phyloP scores from a whole-genome alignment of 306 rosid species.

The Carpinus viminea region DNA sequence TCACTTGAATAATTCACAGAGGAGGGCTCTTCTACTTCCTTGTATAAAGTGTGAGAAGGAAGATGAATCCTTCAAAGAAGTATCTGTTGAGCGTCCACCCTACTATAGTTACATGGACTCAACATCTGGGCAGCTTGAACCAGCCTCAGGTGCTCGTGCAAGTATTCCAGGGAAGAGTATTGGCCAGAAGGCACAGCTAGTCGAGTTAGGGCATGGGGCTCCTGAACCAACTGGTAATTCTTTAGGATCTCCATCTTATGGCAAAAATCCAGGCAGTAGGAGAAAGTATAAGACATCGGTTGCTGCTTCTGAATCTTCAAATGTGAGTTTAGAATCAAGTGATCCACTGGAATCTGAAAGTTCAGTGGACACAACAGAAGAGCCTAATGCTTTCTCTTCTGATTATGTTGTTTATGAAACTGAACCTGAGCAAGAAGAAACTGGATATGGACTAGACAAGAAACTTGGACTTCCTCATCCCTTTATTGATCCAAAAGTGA shows the following conservation, averaged over 20 bases:
- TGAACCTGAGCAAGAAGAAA: conserved; percentile 61
- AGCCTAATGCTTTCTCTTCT: conserved; percentile 52
- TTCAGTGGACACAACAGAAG: conserved; percentile 55
- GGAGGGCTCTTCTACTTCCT: conserved; percentile 42
- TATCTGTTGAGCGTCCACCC: conserved; percentile 80
- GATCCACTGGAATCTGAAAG: conserved; percentile 40
- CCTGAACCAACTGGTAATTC: conserved; percentile 80
- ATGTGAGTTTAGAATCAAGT: conserved; percentile 35
- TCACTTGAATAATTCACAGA: conserved; percentile 38
- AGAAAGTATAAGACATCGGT: conserved; percentile 63
- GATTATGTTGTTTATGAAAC: conserved; percentile 80
- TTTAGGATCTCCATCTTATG: conserved; percentile 79
- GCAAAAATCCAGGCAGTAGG: conserved; percentile 91
- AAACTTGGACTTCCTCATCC: conserved; percentile 84
- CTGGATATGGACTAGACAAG: conserved; percentile 65
- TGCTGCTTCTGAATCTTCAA: conserved; percentile 38
- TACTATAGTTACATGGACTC: conserved; percentile 81
- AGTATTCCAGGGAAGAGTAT: conserved; percentile 83
- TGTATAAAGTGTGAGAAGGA: conserved; percentile 72
- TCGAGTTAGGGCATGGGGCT: conserved; percentile 72
- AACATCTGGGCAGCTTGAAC: conserved; percentile 93
- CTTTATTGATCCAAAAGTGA: conserved; percentile 73
- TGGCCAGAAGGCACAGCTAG: conserved; percentile 98
- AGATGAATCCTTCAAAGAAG: conserved; percentile 52
- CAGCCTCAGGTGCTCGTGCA: conserved; percentile 97